Conservation (phyloP, 805 yeast genomes). For the Maudiozyma bulderi region DNA sequence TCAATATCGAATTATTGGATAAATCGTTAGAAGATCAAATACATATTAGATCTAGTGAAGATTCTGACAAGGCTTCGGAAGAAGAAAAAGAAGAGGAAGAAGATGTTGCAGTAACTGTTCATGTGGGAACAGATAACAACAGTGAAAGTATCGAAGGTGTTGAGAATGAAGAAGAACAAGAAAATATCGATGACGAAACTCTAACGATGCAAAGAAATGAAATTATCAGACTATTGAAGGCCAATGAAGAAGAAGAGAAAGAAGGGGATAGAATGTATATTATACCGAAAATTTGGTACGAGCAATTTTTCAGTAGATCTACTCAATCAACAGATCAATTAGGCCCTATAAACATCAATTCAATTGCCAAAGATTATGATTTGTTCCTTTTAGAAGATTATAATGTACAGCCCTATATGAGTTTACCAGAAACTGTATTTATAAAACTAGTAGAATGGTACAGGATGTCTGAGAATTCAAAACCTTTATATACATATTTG, state of each 20-base stretch:
- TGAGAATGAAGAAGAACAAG: not conserved
- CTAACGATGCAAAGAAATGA: slow-evolving; percentile 13
- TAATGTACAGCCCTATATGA: slow-evolving; percentile 21
- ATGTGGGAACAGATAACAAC: not conserved
- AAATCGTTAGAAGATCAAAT: not conserved
- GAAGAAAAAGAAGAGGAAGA: not conserved
- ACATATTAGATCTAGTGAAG: not conserved
- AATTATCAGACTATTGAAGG: slow-evolving; percentile 9
- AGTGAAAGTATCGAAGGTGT: not conserved
- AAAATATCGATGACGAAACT: not conserved
- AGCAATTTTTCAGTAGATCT: slow-evolving; percentile 30
- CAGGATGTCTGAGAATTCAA: slow-evolving; percentile 36
- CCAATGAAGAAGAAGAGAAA: slow-evolving; percentile 10
- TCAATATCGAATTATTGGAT: slow-evolving; percentile 1
- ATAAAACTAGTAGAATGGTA: slow-evolving; percentile 42
- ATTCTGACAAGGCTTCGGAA: not conserved
- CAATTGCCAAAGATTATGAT: slow-evolving; percentile 38
- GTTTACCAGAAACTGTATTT: slow-evolving; percentile 39
- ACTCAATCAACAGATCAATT: slow-evolving; percentile 23
- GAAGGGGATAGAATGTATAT: slow-evolving; percentile 44
- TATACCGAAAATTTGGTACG: slow-evolving; percentile 39
- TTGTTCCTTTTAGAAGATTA: slow-evolving; percentile 31
- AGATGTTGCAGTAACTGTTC: not conserved
- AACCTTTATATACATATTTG: slow-evolving; percentile 31
- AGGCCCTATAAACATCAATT: slow-evolving; percentile 40